Percentiles rank a stretch among this genome's conserved stretches.
Conservation (phyloP, 257 asterid species). For the Marsdenia floribunda region DNA sequence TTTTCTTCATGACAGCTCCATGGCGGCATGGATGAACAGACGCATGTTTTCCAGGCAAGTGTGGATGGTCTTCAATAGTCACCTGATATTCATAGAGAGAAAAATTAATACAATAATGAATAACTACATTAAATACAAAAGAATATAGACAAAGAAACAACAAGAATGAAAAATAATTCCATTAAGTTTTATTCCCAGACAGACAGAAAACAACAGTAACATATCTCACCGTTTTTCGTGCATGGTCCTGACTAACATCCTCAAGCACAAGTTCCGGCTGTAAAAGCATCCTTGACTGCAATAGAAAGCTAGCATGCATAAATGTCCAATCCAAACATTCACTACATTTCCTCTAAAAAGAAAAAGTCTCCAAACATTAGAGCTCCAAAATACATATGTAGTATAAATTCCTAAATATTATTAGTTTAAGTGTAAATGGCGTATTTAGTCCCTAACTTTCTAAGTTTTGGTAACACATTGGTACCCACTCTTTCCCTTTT, state of each 20-base stretch:
- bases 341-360: too few relatives aligned
- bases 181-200: background rate
- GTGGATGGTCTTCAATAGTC: slow-evolving; percentile 98
- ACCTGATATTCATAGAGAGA: slow-evolving; percentile 45
- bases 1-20: slow-evolving; percentile 99
- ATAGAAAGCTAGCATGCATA: slow-evolving; percentile 11
- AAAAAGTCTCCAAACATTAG: background rate
- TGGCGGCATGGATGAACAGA: slow-evolving; percentile 98
- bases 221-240: slow-evolving; percentile 89
- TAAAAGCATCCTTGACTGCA: slow-evolving; percentile 94
- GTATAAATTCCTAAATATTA: too few relatives aligned
- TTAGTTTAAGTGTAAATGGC: too few relatives aligned
- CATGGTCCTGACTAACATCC: slow-evolving; percentile 99
- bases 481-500: too few relatives aligned
- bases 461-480: too few relatives aligned
- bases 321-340: background rate
- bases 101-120: slow-evolving; percentile 4
- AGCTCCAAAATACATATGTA: background rate
- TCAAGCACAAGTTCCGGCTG: slow-evolving; percentile 89
- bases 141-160: background rate
- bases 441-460: too few relatives aligned
- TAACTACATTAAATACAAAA: background rate
- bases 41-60: slow-evolving; percentile 95
- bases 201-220: background rate
- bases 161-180: background rate